These are phyloP conservation scores for Olyra latifolia DNA, from an alignment of 176 grass and related monocot genomes.

Conservation along the genomic window DNA sequence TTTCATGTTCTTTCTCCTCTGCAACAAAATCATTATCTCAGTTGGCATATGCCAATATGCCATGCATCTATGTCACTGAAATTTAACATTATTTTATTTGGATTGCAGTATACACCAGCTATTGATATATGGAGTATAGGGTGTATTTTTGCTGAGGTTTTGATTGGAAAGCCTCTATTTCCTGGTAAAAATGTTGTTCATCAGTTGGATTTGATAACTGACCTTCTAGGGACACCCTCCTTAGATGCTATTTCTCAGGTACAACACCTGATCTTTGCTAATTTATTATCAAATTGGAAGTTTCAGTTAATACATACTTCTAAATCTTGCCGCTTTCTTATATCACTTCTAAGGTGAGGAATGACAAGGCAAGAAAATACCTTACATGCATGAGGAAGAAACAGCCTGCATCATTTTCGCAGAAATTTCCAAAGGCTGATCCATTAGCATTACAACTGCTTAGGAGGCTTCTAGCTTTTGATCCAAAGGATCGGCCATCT, in stretches of 20 bases:
- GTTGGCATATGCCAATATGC: not conserved
- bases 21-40: constrained; percentile 9
- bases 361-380: constrained; percentile 52
- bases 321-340: constrained; percentile 9
- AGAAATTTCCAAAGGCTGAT: constrained; percentile 47
- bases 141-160: constrained; percentile 45
- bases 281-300: constrained; percentile 5
- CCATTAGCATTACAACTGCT: constrained; percentile 39
- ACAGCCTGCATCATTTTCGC: constrained; percentile 44
- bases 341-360: constrained; percentile 31
- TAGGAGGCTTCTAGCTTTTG: constrained; percentile 54
- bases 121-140: constrained; percentile 55
- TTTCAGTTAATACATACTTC: constrained; percentile 6
- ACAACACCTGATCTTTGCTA: not conserved
- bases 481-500: constrained; percentile 47
- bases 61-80: not conserved
- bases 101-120: constrained; percentile 46
- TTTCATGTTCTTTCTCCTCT: not conserved
- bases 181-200: constrained; percentile 58
- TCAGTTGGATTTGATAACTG: constrained; percentile 51
- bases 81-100: constrained; percentile 17
- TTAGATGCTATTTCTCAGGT: constrained; percentile 51
- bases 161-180: constrained; percentile 49
- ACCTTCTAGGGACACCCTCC: constrained; percentile 42
- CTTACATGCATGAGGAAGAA: constrained; percentile 46